Evolutionary conservation across 2,329 filamentous ascomycete genomes (phyloP).

Genomic region (Ophiostoma sp.): DNA sequence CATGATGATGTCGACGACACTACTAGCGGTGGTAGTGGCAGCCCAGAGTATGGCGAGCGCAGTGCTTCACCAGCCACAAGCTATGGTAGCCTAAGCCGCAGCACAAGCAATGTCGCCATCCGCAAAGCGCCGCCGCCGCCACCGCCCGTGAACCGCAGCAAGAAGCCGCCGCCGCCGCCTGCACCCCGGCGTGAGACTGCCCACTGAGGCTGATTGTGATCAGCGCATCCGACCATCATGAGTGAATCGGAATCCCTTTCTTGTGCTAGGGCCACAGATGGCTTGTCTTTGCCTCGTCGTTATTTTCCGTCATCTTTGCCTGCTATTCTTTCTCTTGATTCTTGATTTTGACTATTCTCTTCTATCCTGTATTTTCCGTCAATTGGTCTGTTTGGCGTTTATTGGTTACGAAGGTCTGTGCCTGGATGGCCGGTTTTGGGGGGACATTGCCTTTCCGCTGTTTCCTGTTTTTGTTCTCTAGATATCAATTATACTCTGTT

Average conservation of each 20-base stretch:
- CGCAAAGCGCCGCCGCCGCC: constrained; percentile 45
- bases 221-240: not conserved
- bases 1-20: constrained; percentile 47
- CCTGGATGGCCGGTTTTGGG: constrained; percentile 5
- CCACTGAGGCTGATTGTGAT: not conserved
- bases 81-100: constrained; percentile 49
- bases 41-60: constrained; percentile 47
- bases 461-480: not conserved
- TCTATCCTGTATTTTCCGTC: not conserved
- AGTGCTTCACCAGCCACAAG: constrained; percentile 54
- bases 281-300: not conserved
- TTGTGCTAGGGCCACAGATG: not conserved
- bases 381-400: constrained; percentile 13
- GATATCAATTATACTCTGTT: not conserved
- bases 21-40: constrained; percentile 38
- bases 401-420: not conserved
- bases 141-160: constrained; percentile 41
- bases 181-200: constrained; percentile 27
- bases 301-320: not conserved
- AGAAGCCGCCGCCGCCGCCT: constrained; percentile 53
- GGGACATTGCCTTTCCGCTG: not conserved
- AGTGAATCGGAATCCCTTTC: not conserved
- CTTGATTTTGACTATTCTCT: not conserved
- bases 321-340: not conserved
- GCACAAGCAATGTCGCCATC: constrained; percentile 36